phyloP scores from a whole-genome alignment of 805 yeast species.

The Sugiyamaella marilandica region DNA sequence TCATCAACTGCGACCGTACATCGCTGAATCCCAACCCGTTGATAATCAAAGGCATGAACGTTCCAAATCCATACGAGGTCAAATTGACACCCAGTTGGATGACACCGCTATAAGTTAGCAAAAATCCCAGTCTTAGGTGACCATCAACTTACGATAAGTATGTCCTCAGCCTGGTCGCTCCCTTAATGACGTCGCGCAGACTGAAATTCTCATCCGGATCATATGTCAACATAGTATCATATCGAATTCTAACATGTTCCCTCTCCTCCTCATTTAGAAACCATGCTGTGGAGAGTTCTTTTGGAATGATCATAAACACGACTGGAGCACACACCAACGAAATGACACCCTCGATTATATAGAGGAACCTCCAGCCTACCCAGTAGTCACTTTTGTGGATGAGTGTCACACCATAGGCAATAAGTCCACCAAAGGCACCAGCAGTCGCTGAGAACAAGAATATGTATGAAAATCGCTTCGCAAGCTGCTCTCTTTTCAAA shows the following conservation, averaged over 20 bases:
- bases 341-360: constrained; percentile 46
- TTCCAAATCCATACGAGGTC: neutral
- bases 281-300: constrained; percentile 39
- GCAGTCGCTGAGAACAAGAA: constrained; percentile 36
- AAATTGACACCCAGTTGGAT: neutral
- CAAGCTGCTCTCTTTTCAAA: constrained; percentile 38
- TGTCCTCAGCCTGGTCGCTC: constrained; percentile 30
- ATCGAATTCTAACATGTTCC: constrained; percentile 17
- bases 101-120: neutral
- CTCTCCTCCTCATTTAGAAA: constrained; percentile 28
- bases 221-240: constrained; percentile 33
- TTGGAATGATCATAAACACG: constrained; percentile 46
- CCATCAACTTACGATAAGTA: neutral
- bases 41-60: constrained; percentile 43
- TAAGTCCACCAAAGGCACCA: constrained; percentile 54
- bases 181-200: constrained; percentile 40
- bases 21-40: constrained; percentile 41
- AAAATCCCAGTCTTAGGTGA: neutral
- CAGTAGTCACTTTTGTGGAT: neutral
- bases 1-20: constrained; percentile 40
- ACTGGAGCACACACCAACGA: constrained; percentile 36
- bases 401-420: constrained; percentile 38
- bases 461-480: constrained; percentile 35
- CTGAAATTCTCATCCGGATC: constrained; percentile 44
- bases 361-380: constrained; percentile 49